These are phyloP conservation scores for Myxozyma vanderwaltii DNA, from an alignment of 805 yeast species.

Conservation along the genomic window DNA sequence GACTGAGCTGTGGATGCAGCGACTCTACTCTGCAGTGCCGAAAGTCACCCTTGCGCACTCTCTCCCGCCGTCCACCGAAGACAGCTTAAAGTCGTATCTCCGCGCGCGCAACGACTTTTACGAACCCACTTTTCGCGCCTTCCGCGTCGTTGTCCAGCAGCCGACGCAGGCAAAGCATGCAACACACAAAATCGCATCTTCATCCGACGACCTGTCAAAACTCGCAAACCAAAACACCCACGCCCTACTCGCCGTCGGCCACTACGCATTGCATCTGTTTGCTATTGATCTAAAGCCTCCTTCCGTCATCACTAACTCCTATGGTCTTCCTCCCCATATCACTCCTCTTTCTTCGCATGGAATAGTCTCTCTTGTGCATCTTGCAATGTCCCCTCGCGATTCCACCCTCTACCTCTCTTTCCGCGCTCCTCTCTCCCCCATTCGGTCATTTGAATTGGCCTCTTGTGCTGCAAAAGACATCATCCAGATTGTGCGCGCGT, in stretches of 20 bases:
- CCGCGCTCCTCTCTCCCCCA: constrained; percentile 33
- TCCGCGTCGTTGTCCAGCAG: constrained; percentile 21
- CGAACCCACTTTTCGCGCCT: constrained; percentile 23
- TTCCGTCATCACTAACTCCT: neutral
- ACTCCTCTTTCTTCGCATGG: constrained; percentile 33
- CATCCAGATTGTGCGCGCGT: constrained; percentile 29
- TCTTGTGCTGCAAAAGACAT: constrained; percentile 35
- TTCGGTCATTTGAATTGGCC: constrained; percentile 35
- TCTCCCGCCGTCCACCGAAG: constrained; percentile 2
- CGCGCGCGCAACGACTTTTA: constrained; percentile 22
- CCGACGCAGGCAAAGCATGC: neutral
- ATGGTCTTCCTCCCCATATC: constrained; percentile 11
- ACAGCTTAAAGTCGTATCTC: constrained; percentile 15
- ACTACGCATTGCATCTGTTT: constrained; percentile 20
- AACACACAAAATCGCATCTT: constrained; percentile 3
- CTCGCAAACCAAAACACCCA: constrained; percentile 24
- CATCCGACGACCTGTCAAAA: constrained; percentile 24
- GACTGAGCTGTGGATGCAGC: constrained; percentile 22
- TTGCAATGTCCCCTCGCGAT: constrained; percentile 36
- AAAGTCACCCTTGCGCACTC: constrained; percentile 18
- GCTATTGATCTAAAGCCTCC: constrained; percentile 14
- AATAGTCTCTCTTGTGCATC: constrained; percentile 33
- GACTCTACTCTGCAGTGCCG: constrained; percentile 12
- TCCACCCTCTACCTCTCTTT: constrained; percentile 35
- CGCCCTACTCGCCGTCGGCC: constrained; percentile 24